A percentile compares a stretch with the other conserved stretches of the same genome.
These are phyloP conservation scores for Colletotrichum musicola DNA, from an alignment of 2,329 filamentous ascomycete genomes.

Conservation along the genomic window DNA sequence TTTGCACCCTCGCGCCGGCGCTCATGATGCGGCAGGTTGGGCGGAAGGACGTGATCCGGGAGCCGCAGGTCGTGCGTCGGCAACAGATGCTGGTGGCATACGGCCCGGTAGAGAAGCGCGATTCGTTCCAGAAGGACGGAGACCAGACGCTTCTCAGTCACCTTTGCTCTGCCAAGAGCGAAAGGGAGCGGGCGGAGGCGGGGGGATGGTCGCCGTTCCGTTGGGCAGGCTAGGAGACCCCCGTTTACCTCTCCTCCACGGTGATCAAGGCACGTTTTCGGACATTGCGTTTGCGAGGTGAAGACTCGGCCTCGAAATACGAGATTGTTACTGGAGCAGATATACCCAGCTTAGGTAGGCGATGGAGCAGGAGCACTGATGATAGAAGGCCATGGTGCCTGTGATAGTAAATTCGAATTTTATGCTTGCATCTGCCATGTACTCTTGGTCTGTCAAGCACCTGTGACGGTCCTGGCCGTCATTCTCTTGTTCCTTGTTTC, in stretches of 20 bases:
- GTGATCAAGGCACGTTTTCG: not conserved
- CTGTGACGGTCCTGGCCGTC: too few species aligned
- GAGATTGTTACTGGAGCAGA: too few species aligned
- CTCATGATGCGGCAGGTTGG: slow-evolving; percentile 53
- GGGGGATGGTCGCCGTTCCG: slow-evolving; percentile 34
- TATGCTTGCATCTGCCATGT: too few species aligned
- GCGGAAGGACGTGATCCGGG: slow-evolving; percentile 49
- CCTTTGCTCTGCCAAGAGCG: slow-evolving; percentile 45
- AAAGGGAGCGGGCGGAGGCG: slow-evolving; percentile 31
- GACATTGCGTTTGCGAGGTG: too few species aligned
- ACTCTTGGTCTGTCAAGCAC: too few species aligned
- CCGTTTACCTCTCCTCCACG: not conserved
- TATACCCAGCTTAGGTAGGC: too few species aligned
- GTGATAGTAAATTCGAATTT: too few species aligned
- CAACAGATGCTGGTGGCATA: slow-evolving; percentile 56
- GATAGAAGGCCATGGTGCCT: too few species aligned
- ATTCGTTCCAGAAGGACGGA: slow-evolving; percentile 44
- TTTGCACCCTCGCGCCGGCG: slow-evolving; percentile 52
- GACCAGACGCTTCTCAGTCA: slow-evolving; percentile 48
- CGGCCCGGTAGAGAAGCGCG: slow-evolving; percentile 49
- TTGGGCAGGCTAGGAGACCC: slow-evolving; percentile 18
- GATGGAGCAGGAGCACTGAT: too few species aligned
- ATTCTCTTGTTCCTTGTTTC: too few species aligned
- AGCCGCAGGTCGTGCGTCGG: slow-evolving; percentile 50
- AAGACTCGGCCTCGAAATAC: too few species aligned